Conservation (phyloP, 2,329 filamentous ascomycete species). For the Apiospora phragmitis region DNA sequence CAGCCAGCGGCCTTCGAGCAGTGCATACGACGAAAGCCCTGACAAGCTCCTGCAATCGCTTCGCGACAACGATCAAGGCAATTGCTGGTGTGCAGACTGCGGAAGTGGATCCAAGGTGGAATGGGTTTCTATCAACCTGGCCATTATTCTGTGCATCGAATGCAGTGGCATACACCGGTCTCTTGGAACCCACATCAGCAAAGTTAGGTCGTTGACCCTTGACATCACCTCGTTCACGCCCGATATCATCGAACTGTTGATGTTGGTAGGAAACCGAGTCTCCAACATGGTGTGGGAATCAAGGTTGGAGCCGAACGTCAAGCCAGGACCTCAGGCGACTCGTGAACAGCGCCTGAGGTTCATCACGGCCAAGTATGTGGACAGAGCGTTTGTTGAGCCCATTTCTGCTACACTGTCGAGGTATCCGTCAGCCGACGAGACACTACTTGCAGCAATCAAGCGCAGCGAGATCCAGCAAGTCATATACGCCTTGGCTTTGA, state of each 20-base stretch:
- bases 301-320: slow-evolving; percentile 70
- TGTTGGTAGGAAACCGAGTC: slow-evolving; percentile 89
- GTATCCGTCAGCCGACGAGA: slow-evolving; percentile 80
- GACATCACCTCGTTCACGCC: slow-evolving; percentile 96
- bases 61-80: slow-evolving; percentile 87
- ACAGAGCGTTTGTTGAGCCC: slow-evolving; percentile 77
- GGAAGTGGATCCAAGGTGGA: slow-evolving; percentile 90
- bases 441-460: slow-evolving; percentile 88
- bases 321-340: slow-evolving; percentile 75
- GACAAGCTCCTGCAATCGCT: slow-evolving; percentile 85
- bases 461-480: slow-evolving; percentile 94
- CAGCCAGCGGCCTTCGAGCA: slow-evolving; percentile 63
- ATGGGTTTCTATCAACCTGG: slow-evolving; percentile 98
- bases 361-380: slow-evolving; percentile 93
- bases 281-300: slow-evolving; percentile 98
- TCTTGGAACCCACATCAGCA: slow-evolving; percentile 95
- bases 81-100: slow-evolving; percentile 93
- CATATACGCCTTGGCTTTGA: slow-evolving; percentile 83
- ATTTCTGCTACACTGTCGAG: slow-evolving; percentile 74
- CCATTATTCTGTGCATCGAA: slow-evolving; percentile 94
- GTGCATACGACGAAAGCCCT: slow-evolving; percentile 76
- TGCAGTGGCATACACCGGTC: slow-evolving; percentile 97
- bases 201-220: slow-evolving; percentile 90
- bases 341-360: slow-evolving; percentile 91
- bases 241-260: slow-evolving; percentile 91